phyloP scores from a whole-genome alignment of 306 rosid genomes.

The Pueraria montana region DNA sequence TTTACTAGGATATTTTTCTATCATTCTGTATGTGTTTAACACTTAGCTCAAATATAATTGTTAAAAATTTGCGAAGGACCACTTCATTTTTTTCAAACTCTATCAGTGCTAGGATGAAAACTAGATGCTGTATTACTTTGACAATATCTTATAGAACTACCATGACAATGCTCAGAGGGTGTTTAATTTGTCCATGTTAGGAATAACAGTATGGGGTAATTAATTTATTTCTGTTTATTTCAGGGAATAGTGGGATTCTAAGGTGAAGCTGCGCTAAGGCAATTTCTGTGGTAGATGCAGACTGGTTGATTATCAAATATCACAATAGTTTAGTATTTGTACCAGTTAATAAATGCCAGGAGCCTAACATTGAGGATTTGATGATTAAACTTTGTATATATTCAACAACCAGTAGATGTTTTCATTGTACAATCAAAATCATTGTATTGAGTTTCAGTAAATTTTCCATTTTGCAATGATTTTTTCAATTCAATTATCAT shows the following conservation, averaged over 20 bases:
- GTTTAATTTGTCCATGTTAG: background rate
- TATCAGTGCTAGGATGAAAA: background rate
- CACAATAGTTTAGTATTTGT: background rate
- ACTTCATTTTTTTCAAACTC: no score
- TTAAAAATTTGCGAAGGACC: no score
- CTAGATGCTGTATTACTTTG: background rate
- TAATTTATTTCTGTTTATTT: no score
- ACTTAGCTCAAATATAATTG: no score
- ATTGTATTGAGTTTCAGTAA: background rate
- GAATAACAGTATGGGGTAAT: background rate
- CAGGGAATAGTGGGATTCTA: no score
- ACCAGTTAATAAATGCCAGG: background rate
- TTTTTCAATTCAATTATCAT: constrained; percentile 34
- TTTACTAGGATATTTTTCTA: no score
- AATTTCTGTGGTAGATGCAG: background rate
- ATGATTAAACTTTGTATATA: background rate
- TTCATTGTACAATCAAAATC: background rate
- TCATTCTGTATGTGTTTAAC: no score
- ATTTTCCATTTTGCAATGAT: background rate
- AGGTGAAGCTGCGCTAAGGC: background rate
- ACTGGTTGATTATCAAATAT: background rate
- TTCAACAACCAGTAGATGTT: background rate
- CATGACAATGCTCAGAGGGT: background rate
- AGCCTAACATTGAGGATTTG: constrained; percentile 1
- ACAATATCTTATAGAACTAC: background rate